These are phyloP conservation scores for Diplodia mutila DNA, from an alignment of 2,329 filamentous ascomycete genomes.

Conservation along the genomic window DNA sequence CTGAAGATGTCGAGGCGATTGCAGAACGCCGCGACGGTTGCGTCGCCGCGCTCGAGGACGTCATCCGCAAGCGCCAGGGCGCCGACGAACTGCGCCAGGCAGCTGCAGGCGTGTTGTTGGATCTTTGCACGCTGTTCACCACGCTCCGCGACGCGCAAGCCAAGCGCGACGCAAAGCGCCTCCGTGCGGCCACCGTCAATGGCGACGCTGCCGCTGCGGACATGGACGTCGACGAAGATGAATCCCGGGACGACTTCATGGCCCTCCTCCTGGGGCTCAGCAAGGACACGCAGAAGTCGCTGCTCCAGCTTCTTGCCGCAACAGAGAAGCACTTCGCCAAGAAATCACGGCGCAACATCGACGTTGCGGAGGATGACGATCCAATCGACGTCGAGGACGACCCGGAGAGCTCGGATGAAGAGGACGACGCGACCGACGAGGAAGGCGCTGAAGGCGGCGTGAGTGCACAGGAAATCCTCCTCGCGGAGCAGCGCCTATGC, in stretches of 20 bases:
- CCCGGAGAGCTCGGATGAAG: constrained; percentile 63
- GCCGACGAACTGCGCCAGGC: constrained; percentile 79
- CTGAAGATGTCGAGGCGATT: constrained; percentile 62
- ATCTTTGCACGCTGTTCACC: constrained; percentile 79
- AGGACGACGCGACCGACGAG: constrained; percentile 36
- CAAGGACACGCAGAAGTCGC: constrained; percentile 63
- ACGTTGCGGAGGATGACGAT: constrained; percentile 65
- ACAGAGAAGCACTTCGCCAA: constrained; percentile 68
- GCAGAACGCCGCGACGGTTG: constrained; percentile 57
- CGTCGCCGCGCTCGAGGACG: constrained; percentile 51
- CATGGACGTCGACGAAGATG: constrained; percentile 37
- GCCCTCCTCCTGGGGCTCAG: constrained; percentile 71
- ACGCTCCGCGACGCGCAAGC: constrained; percentile 59
- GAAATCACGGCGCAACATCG: constrained; percentile 36
- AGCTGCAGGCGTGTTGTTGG: constrained; percentile 76
- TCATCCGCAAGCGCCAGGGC: constrained; percentile 57
- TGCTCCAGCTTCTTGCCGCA: constrained; percentile 76
- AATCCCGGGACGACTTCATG: constrained; percentile 59
- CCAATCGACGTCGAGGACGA: constrained; percentile 69
- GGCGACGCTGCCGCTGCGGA: constrained; percentile 21
- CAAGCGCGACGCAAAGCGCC: constrained; percentile 34
- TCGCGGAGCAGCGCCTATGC: constrained; percentile 84
- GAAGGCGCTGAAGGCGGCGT: constrained; percentile 57
- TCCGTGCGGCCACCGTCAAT: constrained; percentile 30
- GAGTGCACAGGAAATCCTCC: constrained; percentile 58